These are phyloP conservation scores for Prunus padus DNA, from an alignment of 306 rosid genomes.

Conservation along the genomic window DNA sequence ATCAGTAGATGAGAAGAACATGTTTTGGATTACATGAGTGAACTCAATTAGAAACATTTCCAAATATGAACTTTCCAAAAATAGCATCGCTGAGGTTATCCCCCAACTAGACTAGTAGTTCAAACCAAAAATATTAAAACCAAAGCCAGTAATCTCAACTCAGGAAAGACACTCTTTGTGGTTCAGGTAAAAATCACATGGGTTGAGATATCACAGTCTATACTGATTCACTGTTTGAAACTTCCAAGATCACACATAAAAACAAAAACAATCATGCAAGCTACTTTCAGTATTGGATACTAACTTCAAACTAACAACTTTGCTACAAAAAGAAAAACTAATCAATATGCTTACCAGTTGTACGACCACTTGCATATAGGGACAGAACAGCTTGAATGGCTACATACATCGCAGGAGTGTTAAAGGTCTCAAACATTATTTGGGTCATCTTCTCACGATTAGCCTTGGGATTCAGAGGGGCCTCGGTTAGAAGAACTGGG, in stretches of 20 bases:
- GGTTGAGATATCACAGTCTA: not conserved
- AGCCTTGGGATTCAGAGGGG: slow-evolving; percentile 97
- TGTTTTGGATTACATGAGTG: not conserved
- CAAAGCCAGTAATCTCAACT: not conserved
- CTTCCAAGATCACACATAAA: not conserved
- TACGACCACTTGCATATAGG: slow-evolving; percentile 97
- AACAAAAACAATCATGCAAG: not conserved
- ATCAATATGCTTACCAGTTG: slow-evolving; percentile 70
- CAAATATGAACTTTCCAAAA: not conserved
- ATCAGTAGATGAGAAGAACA: not conserved
- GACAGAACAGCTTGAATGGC: slow-evolving; percentile 99
- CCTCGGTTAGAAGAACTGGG: slow-evolving; percentile 96
- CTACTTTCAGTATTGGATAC: not conserved
- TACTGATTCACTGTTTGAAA: not conserved
- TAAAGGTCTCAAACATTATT: slow-evolving; percentile 98
- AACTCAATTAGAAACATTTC: not conserved
- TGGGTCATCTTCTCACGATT: slow-evolving; percentile 99
- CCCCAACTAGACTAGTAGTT: not conserved
- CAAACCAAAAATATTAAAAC: not conserved
- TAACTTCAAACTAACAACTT: slow-evolving; percentile 13
- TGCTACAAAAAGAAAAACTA: slow-evolving; percentile 5
- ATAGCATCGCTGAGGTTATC: not conserved
- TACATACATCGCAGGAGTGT: slow-evolving; percentile 97
- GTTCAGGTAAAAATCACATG: not conserved
- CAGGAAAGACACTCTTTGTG: not conserved